Percentiles rank a stretch among this genome's conserved stretches.
Evolutionary conservation across 805 yeast genomes (phyloP).

Genomic region (Wickerhamiella kurtzmanii): DNA sequence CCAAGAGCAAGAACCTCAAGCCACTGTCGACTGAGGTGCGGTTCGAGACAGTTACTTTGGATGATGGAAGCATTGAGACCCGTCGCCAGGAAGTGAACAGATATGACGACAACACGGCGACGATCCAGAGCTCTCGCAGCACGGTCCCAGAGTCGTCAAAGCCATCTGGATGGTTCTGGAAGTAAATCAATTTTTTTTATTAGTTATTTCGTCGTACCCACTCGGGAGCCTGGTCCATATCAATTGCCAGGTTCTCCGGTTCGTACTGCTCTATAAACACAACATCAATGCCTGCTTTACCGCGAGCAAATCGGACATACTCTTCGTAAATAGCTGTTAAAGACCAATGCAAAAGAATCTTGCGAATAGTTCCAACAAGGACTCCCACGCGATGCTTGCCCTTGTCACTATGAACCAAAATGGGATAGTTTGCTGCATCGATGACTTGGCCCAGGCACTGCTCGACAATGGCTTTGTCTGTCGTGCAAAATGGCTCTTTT

Average conservation of each 20-base stretch:
- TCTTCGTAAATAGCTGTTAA: constrained; percentile 88
- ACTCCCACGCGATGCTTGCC: constrained; percentile 97
- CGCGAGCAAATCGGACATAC: constrained; percentile 82
- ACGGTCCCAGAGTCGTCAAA: constrained; percentile 1
- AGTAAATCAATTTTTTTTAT: neutral
- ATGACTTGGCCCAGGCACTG: constrained; percentile 24
- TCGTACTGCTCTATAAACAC: constrained; percentile 68
- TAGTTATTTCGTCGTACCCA: constrained; percentile 34
- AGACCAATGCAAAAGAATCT: constrained; percentile 83
- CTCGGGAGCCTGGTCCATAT: constrained; percentile 40
- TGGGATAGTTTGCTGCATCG: constrained; percentile 59
- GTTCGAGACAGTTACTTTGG: constrained; percentile 20
- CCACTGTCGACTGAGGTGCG: constrained; percentile 15
- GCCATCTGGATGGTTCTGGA: constrained; percentile 24
- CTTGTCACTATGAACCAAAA: constrained; percentile 82
- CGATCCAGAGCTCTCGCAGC: constrained; percentile 9
- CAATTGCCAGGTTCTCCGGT: constrained; percentile 39
- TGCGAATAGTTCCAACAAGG: constrained; percentile 79
- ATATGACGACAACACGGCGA: constrained; percentile 23
- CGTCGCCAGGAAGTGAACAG: constrained; percentile 22
- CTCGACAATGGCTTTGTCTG: constrained; percentile 45
- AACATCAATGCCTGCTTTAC: constrained; percentile 83
- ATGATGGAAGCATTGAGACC: constrained; percentile 23
- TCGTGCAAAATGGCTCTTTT: constrained; percentile 57
- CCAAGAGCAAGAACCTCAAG: constrained; percentile 20